phyloP scores from a whole-genome alignment of 257 asterid species.

The Solanum appendiculatum region DNA sequence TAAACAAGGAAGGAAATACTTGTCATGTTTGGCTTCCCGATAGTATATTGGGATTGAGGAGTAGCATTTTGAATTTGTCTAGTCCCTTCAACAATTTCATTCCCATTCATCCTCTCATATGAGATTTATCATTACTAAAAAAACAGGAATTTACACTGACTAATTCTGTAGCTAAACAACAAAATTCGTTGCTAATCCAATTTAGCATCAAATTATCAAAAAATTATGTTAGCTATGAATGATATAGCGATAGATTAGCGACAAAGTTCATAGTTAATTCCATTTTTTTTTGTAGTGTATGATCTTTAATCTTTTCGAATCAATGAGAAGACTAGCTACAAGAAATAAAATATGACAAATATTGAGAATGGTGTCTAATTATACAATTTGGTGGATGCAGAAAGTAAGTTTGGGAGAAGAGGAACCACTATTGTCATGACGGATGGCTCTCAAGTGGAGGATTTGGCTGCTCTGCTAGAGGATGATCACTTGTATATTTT shows the following conservation, averaged over 20 bases:
- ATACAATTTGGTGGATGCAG: conserved; percentile 32
- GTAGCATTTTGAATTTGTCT: neutral
- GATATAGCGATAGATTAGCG: neutral
- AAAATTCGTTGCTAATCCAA: too few species aligned
- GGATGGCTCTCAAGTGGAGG: conserved; percentile 84
- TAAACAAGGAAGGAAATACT: too few species aligned
- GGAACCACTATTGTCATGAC: conserved; percentile 58
- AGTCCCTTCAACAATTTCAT: neutral
- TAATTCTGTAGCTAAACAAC: too few species aligned
- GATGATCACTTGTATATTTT: conserved; percentile 68
- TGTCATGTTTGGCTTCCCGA: too few species aligned
- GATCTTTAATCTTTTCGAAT: too few species aligned
- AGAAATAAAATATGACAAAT: too few species aligned
- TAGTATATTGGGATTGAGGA: too few species aligned
- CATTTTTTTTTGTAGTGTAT: too few species aligned
- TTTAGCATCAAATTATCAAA: neutral
- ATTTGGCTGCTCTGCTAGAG: conserved; percentile 61
- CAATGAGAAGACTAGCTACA: too few species aligned
- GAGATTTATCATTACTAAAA: too few species aligned
- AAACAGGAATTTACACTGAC: too few species aligned
- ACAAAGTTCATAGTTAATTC: too few species aligned
- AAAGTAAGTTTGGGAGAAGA: conserved; percentile 54
- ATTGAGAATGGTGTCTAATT: neutral
- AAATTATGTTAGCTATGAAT: neutral
- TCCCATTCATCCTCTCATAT: neutral